Base-by-base conservation (phyloP, 2,329 filamentous ascomycete species). In the Ascochyta pisi region DNA sequence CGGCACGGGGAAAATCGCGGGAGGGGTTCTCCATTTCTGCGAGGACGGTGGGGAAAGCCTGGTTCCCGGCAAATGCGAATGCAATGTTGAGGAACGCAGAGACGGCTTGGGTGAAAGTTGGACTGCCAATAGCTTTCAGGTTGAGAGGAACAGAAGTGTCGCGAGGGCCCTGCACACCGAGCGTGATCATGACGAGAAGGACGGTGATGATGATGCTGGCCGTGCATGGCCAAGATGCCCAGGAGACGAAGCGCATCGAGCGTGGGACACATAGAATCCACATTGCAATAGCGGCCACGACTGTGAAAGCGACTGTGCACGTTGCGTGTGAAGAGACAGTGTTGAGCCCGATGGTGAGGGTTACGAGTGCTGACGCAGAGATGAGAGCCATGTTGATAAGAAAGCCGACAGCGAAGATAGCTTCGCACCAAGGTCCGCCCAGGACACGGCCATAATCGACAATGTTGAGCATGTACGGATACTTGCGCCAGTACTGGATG, bases 341-440 rank as follows among this genome's bases (percentile, higher is more conserved):
- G 50, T 71, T 71, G 31, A 71, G 58, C 12, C 65, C 67, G 38
- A 71, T 68, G 19, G 64, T 65, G 9, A 69, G 60, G 6, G 68
- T 71, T 43, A 71, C 64, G 43, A 68, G 60, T 3, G 66, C 68
- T 1, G 64, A 67, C 7, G 67, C 68, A 26, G 60, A 62, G 34
- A 71, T 69, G 15, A 71, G 57, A 2, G 63, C 66, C 68, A 71
- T 65, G 49, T 71, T 71, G 57, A 71, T 64, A 13, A 71, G 40
- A 24, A 69, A 69, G 7, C 62, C 64, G 31, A 66, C 37, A 8
- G 64, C 67, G 23, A 71, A 66, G 29, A 71, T 58, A n/a, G 48
- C 58, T 48, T 71, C 68, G 26, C 66, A 47, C 61, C 61, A 65
- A 6, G 63, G 66, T 2, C 68, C 67, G 19, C 67, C 67, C 5